Percentiles rank a stretch among this genome's conserved stretches.
Evolutionary conservation across 805 yeast species (phyloP).

Genomic region (Ogataea allantospora): DNA sequence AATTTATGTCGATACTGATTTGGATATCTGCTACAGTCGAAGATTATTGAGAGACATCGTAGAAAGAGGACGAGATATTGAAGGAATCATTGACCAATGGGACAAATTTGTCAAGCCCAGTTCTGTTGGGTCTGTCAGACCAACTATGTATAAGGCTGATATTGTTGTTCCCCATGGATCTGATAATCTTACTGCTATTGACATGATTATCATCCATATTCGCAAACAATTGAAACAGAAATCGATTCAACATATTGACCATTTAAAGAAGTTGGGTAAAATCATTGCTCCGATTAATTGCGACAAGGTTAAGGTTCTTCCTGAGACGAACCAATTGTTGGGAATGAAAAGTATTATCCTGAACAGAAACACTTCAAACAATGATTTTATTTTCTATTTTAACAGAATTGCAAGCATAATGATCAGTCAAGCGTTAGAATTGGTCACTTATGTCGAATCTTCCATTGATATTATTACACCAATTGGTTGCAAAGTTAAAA

Average conservation of each 20-base stretch:
- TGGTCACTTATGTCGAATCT: conserved; percentile 39
- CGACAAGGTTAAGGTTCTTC: conserved; percentile 38
- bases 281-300: conserved; percentile 33
- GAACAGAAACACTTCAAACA: conserved; percentile 52
- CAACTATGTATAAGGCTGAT: conserved; percentile 79
- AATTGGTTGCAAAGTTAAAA: conserved; percentile 27
- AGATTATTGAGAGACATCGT: conserved; percentile 84
- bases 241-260: conserved; percentile 64
- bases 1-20: conserved; percentile 89
- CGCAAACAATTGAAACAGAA: conserved; percentile 65
- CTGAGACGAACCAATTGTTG: conserved; percentile 60
- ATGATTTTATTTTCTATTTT: conserved; percentile 83
- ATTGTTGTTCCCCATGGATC: conserved; percentile 88
- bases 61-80: conserved; percentile 79
- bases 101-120: conserved; percentile 88
- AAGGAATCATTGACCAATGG: conserved; percentile 88
- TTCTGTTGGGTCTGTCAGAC: conserved; percentile 70
- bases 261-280: conserved; percentile 57
- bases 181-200: conserved; percentile 78
- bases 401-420: conserved; percentile 76
- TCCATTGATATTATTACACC: conserved; percentile 40
- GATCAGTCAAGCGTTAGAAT: conserved; percentile 66
- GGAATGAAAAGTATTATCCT: conserved; percentile 73
- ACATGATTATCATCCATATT: conserved; percentile 76
- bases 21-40: conserved; percentile 89